Base-by-base conservation (phyloP, 2,329 filamentous ascomycete species). In the Sclerotinia nivalis region DNA sequence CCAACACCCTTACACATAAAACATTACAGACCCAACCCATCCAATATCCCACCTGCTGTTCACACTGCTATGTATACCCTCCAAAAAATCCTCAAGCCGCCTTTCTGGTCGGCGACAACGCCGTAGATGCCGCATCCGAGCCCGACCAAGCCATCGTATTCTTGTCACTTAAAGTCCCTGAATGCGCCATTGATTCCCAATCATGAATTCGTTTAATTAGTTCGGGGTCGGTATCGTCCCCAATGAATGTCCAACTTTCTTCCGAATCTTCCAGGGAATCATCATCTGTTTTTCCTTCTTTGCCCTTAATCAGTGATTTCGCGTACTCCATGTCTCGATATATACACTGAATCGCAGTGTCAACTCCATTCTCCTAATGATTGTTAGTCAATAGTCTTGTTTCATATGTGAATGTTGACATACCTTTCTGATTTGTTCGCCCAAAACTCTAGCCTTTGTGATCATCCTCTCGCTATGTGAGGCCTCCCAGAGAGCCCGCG, bases 271-370 rank as follows among this genome's bases (percentile, higher is more conserved):
- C 89, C 2, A 74, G 82, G 18, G 86, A 82, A 64, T 87, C 84
- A 52, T 86, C 80, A 56, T 79, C 79, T 66, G 76, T 89, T 80
- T 86, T 87, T 72, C 82, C 83, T 1, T 82, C 81, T 79, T 87
- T 87, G 70, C 83, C 87, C 80, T 91, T 92, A 79, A 97, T 91
- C 58, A 98, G 84, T 22, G 90, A 91, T 80, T 88, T 92, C 50
- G 96, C 94, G 76, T 97, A 97, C 78, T 98, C 96, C 69, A 98
- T 86, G 79, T 98, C 95, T 55, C 96, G 91, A 79, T 98, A 99
- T 69, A 99, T 92, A 71, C 89, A 92, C 80, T 97, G 92, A 72
- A 98, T 96, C 8, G 95, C 96, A 7, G 86, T 91, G 61, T 91
- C 89, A n/a, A 97, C 93, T 49, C 96, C 96, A 73, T 93, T 89